Base-by-base conservation (phyloP, 768 basidiomycete species). In the Exsudoporus frostii region DNA sequence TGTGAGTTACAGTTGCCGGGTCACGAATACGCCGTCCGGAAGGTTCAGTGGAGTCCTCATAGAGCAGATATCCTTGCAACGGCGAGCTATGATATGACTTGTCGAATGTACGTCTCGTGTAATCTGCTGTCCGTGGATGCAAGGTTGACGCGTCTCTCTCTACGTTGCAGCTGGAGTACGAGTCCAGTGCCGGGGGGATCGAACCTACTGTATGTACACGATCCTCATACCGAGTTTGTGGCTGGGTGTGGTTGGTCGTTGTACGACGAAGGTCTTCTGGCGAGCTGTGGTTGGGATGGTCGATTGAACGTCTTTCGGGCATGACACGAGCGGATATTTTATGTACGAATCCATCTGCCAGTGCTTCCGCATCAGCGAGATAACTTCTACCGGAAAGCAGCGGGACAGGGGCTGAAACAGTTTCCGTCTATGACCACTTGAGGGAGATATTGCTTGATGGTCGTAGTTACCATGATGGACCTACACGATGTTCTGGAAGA, bases 1-100 rank as follows among this genome's bases (percentile, higher is more conserved):
- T 88, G 86, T 63, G 86, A 89, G 73, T 71, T 74, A 22, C 83
- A 85, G 54, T 69, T 94, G 11, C 71, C 81, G 4, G 93, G 93
- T 7, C 93, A 96, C 63, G 92, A 94, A 71, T 95, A 92, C 63
- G 93, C 93, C 2, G 83, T 95, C 40, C 76, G 93, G 38, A 90
- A 90, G 66, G 81, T 96, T 4, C 88, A 91, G 57, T 96, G 93
- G 92, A 86, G 86, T 65, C 90, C 90, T 36, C 89, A 92, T 73
- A 75, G 79, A 25, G 73, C 84, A 5, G 86, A 90, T 55, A 62
- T 90, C 14, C 73, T 91, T 22, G 86, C 87, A 17, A 81, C 79
- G 32, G 79, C 82, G 36, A 86, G 88, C 63, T 95, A 98, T 71
- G 96, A 98, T 66, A 98, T 98, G 96, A 93, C 93, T 1, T 92